phyloP scores from a whole-genome alignment of 2,329 filamentous ascomycete genomes.

The Pseudocercospora pini-densiflorae region DNA sequence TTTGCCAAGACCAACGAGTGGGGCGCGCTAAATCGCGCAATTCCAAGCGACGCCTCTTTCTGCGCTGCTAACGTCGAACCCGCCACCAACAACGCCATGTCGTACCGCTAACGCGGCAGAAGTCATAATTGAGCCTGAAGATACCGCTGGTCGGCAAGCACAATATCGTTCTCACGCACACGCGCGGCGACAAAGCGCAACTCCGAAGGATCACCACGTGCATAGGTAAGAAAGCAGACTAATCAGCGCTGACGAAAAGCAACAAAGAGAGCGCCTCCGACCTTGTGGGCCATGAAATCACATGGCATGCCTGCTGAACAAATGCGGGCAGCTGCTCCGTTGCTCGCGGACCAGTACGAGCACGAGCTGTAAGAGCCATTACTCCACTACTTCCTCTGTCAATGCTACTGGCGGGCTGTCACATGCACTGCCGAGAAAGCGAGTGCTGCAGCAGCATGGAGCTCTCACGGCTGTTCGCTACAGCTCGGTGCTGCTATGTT shows the following conservation, averaged over 20 bases:
- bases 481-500: constrained; percentile 15
- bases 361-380: neutral
- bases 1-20: neutral
- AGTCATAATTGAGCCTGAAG: neutral
- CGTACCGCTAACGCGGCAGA: neutral
- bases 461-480: constrained; percentile 10
- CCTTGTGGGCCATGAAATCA: neutral
- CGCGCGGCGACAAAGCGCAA: neutral
- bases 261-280: neutral
- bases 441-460: constrained; percentile 9
- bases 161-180: neutral
- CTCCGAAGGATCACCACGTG: neutral
- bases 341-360: neutral
- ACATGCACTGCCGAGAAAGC: constrained; percentile 23
- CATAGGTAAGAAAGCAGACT: neutral
- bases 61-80: neutral
- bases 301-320: constrained; percentile 12
- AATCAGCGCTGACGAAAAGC: neutral
- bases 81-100: constrained; percentile 1
- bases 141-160: neutral
- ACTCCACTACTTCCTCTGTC: neutral
- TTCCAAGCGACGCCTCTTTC: neutral
- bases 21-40: neutral
- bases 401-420: constrained; percentile 17
- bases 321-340: constrained; percentile 17